A percentile compares a stretch with the other conserved stretches of the same genome.
Conservation (phyloP, 257 asterid species). For the Galeopsis tetrahit region DNA sequence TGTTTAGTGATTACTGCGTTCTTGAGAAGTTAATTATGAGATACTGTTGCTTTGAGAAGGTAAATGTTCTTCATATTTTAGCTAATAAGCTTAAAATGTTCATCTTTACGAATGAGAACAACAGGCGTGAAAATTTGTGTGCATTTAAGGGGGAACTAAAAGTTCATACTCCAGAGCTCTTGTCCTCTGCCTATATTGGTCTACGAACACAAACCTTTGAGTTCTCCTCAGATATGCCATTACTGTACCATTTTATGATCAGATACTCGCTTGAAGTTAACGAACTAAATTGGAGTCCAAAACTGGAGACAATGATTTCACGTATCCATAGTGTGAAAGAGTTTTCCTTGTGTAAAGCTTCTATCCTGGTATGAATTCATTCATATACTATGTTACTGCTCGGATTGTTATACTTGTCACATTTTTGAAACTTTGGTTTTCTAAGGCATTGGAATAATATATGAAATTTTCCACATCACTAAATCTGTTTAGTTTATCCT, state of each 20-base stretch:
- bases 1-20: slow-evolving; percentile 32
- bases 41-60: slow-evolving; percentile 20
- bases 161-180: slow-evolving; percentile 35
- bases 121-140: neutral
- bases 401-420: neutral
- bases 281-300: neutral
- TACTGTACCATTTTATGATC: slow-evolving; percentile 9
- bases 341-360: neutral
- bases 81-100: slow-evolving; percentile 33
- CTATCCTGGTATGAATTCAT: slow-evolving; percentile 28
- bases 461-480: neutral
- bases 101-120: slow-evolving; percentile 27
- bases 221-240: slow-evolving; percentile 30
- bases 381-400: slow-evolving; percentile 15
- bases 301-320: slow-evolving; percentile 14
- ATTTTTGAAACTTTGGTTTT: slow-evolving; percentile 1
- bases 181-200: slow-evolving; percentile 27
- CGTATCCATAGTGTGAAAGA: slow-evolving; percentile 6
- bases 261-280: neutral
- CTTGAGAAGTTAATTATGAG: slow-evolving; percentile 33
- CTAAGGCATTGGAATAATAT: neutral
- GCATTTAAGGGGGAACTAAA: slow-evolving; percentile 18
- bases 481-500: neutral
- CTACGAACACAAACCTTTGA: slow-evolving; percentile 4
- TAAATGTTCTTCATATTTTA: slow-evolving; percentile 25